Conservation (phyloP, 768 basidiomycete species). For the Porphyrellus cyaneotinctus region DNA sequence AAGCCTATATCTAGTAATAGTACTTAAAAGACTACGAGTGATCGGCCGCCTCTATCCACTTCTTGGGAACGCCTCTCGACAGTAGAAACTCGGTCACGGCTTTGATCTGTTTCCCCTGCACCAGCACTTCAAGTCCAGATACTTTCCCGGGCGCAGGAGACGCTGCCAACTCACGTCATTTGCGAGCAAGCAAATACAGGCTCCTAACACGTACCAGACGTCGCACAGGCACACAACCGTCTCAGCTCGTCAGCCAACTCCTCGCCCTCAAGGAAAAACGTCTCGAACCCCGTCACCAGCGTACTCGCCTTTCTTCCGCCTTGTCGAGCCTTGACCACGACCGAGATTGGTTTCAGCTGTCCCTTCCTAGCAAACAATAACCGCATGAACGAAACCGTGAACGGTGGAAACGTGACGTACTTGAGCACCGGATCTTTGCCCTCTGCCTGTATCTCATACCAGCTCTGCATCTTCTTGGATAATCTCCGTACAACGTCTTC, state of each 20-base stretch:
- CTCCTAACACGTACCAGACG: conserved; percentile 51
- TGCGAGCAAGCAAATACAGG: background rate
- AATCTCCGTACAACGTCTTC: conserved; percentile 58
- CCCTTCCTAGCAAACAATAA: conserved; percentile 61
- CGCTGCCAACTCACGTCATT: conserved; percentile 37
- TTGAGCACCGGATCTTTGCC: conserved; percentile 56
- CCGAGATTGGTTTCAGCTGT: conserved; percentile 59
- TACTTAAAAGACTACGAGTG: too few relatives aligned
- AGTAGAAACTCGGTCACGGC: conserved; percentile 63
- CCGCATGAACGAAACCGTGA: background rate
- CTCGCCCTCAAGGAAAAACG: conserved; percentile 64
- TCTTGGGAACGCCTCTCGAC: conserved; percentile 71
- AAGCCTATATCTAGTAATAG: too few relatives aligned
- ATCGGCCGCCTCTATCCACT: conserved; percentile 66
- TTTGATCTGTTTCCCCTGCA: conserved; percentile 80
- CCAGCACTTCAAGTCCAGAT: conserved; percentile 63
- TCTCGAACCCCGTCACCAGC: conserved; percentile 74
- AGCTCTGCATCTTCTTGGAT: conserved; percentile 66
- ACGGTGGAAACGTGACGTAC: conserved; percentile 37
- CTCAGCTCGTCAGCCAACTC: conserved; percentile 76
- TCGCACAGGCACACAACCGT: conserved; percentile 73
- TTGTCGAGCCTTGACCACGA: conserved; percentile 70
- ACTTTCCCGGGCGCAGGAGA: conserved; percentile 56
- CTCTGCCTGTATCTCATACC: conserved; percentile 60
- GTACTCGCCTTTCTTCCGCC: conserved; percentile 77